Percentiles rank a stretch among this genome's conserved stretches.
Evolutionary conservation across 176 grass and related monocot species (phyloP).

Genomic region (Triticum timopheevii): DNA sequence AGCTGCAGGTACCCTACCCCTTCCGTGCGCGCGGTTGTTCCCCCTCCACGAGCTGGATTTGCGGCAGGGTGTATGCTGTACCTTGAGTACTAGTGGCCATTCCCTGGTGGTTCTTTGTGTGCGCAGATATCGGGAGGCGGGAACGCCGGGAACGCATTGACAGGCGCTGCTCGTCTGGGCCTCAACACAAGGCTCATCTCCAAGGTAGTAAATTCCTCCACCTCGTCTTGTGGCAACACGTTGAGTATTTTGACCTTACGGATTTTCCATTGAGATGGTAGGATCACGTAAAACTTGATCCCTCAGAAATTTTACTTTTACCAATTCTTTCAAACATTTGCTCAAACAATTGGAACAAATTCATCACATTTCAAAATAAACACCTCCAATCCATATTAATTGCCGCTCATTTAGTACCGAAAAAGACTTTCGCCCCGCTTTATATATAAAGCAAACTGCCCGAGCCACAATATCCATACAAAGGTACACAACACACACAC

Average conservation of each 20-base stretch:
- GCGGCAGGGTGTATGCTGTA: background rate
- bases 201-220: constrained; percentile 22
- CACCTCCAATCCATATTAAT: too few species aligned
- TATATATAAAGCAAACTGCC: too few species aligned
- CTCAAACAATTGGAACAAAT: too few species aligned
- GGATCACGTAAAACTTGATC: too few species aligned
- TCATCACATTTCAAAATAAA: too few species aligned
- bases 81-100: background rate
- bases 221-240: background rate
- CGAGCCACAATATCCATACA: too few species aligned
- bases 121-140: constrained; percentile 49
- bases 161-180: constrained; percentile 46
- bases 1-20: constrained; percentile 26
- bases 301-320: too few species aligned
- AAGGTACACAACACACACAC: too few species aligned
- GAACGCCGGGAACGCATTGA: constrained; percentile 51
- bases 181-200: constrained; percentile 47
- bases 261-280: background rate
- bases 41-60: background rate
- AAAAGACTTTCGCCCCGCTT: too few species aligned
- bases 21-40: background rate
- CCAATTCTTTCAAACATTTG: too few species aligned
- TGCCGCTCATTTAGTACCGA: too few species aligned
- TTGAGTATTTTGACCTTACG: background rate
- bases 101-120: background rate